These are phyloP conservation scores for Ormosia emarginata DNA, from an alignment of 306 rosid species.

Conservation along the genomic window DNA sequence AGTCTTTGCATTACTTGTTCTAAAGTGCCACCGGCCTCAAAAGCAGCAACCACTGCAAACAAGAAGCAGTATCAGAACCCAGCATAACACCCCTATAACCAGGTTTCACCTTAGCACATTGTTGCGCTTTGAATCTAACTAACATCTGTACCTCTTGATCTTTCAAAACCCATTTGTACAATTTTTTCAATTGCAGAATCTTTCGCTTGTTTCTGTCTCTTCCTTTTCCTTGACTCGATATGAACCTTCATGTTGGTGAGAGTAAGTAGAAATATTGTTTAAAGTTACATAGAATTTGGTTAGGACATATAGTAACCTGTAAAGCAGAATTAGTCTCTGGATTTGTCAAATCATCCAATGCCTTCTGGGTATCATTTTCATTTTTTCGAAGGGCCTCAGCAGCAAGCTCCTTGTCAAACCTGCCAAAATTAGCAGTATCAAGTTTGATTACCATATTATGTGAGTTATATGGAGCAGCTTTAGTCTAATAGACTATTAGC, in stretches of 20 bases:
- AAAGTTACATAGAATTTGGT: background rate
- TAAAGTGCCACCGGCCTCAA: constrained; percentile 44
- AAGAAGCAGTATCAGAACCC: constrained; percentile 23
- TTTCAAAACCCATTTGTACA: constrained; percentile 76
- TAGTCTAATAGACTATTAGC: background rate
- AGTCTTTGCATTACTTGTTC: constrained; percentile 49
- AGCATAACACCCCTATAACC: background rate
- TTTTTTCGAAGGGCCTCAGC: constrained; percentile 91
- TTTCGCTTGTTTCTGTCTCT: constrained; percentile 39
- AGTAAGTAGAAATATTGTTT: background rate
- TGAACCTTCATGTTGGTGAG: constrained; percentile 41
- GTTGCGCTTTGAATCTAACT: constrained; percentile 5
- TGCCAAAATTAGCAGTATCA: constrained; percentile 28
- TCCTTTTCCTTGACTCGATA: constrained; percentile 68
- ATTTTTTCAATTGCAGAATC: constrained; percentile 54
- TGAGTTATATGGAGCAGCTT: background rate
- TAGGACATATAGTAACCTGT: constrained; percentile 46
- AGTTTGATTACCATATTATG: background rate
- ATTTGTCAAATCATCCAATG: constrained; percentile 84
- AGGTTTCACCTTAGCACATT: background rate
- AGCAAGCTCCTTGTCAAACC: constrained; percentile 77
- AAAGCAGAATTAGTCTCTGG: constrained; percentile 70
- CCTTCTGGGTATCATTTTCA: constrained; percentile 73
- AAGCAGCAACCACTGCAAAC: constrained; percentile 62
- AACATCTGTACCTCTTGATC: constrained; percentile 60